These are phyloP conservation scores for Omphalea diandra DNA, from an alignment of 441 rosid species.

Conservation along the genomic window DNA sequence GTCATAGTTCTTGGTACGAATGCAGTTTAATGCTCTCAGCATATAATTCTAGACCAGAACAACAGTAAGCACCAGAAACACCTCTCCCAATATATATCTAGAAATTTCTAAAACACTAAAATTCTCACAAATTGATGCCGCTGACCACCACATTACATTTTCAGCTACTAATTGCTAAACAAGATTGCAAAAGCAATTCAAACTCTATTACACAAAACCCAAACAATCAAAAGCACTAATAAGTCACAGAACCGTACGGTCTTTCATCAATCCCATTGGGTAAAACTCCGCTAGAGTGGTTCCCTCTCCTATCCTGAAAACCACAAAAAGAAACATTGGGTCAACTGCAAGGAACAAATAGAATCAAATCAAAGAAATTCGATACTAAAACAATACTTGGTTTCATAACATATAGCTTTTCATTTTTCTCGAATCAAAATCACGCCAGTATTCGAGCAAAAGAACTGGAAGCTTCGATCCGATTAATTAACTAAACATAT, in stretches of 20 bases:
- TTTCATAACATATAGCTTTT: too few relatives aligned
- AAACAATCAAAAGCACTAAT: slow-evolving; percentile 7
- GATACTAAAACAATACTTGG: too few relatives aligned
- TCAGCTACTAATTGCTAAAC: neutral
- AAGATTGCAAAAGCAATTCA: slow-evolving; percentile 3
- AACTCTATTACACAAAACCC: neutral
- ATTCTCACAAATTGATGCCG: neutral
- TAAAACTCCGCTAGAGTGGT: slow-evolving; percentile 36
- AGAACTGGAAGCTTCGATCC: neutral
- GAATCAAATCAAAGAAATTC: neutral
- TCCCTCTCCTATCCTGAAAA: slow-evolving; percentile 38
- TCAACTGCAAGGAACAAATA: neutral
- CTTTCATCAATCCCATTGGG: slow-evolving; percentile 44
- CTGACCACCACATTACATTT: neutral
- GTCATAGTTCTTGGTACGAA: neutral
- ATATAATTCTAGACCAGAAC: neutral
- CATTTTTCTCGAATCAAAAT: too few relatives aligned
- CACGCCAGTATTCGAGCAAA: too few relatives aligned
- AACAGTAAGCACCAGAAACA: neutral
- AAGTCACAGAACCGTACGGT: slow-evolving; percentile 49
- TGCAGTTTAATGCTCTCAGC: neutral
- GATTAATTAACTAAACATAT: slow-evolving; percentile 6
- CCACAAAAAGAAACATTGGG: neutral
- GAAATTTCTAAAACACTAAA: neutral
- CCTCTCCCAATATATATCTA: neutral